A percentile compares a stretch with the other conserved stretches of the same genome.
phyloP scores from a whole-genome alignment of 495 filamentous ascomycete species.

The Rostrohypoxylon terebratum region DNA sequence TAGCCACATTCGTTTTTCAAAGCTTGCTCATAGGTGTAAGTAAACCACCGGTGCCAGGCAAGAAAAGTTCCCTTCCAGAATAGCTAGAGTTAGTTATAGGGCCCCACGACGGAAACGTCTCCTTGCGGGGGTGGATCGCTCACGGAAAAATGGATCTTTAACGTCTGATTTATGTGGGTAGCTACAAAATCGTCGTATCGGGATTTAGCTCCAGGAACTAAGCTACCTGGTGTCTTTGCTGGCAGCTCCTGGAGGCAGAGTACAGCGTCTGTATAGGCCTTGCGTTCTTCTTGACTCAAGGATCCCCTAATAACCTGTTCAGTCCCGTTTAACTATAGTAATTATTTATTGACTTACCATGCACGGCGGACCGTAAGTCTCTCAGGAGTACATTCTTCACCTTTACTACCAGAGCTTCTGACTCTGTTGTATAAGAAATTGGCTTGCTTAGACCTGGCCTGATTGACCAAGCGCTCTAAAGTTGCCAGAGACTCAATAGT shows the following conservation, averaged over 20 bases:
- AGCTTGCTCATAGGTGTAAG: constrained; percentile 72
- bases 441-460: constrained; percentile 14
- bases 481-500: neutral
- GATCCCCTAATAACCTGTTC: constrained; percentile 55
- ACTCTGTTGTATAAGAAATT: neutral
- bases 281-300: constrained; percentile 62
- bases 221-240: constrained; percentile 55
- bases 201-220: constrained; percentile 51
- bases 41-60: constrained; percentile 77
- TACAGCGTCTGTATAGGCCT: constrained; percentile 71
- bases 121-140: constrained; percentile 28
- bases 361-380: constrained; percentile 59
- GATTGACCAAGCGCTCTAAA: constrained; percentile 2
- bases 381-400: constrained; percentile 47
- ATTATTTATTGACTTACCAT: constrained; percentile 50
- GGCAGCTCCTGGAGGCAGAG: constrained; percentile 69
- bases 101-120: neutral
- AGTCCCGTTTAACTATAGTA: constrained; percentile 1
- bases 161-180: constrained; percentile 73
- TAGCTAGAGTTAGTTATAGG: constrained; percentile 8
- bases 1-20: constrained; percentile 79
- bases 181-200: constrained; percentile 79
- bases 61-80: constrained; percentile 68
- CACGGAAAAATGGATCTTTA: constrained; percentile 68
- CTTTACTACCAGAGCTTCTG: neutral